Conservation (phyloP, 163 green algal species). For the Botryococcus braunii region DNA sequence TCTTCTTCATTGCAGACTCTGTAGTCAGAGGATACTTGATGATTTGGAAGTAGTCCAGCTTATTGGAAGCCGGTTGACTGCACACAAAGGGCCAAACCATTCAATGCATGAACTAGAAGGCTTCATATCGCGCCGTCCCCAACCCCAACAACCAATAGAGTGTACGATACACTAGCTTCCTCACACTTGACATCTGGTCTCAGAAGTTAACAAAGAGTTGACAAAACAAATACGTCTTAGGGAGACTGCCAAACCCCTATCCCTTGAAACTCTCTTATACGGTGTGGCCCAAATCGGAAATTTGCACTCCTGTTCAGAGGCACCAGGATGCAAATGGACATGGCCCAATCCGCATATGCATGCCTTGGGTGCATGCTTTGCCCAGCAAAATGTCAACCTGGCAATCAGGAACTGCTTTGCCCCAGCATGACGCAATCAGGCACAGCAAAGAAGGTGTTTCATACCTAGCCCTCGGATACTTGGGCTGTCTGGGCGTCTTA, state of each 20-base stretch:
- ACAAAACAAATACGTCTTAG: slow-evolving; percentile 5
- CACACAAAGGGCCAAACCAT: slow-evolving; percentile 1
- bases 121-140: not conserved
- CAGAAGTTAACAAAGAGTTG: not conserved
- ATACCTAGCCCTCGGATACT: slow-evolving; percentile 79
- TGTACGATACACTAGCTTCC: not conserved
- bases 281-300: not conserved
- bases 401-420: no score
- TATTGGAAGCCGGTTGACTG: slow-evolving; percentile 57
- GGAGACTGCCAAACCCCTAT: not conserved
- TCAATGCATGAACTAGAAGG: not conserved
- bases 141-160: not conserved
- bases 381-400: no score
- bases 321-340: no score
- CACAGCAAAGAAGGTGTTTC: no score
- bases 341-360: no score
- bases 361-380: no score
- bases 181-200: not conserved
- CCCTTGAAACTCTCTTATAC: not conserved
- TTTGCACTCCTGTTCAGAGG: not conserved
- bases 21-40: slow-evolving; percentile 97
- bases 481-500: slow-evolving; percentile 64
- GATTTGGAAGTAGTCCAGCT: slow-evolving; percentile 82
- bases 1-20: slow-evolving; percentile 99
- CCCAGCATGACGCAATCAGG: no score